Base-by-base conservation (phyloP, 2,329 filamentous ascomycete genomes). In the Sporothrix phasma region DNA sequence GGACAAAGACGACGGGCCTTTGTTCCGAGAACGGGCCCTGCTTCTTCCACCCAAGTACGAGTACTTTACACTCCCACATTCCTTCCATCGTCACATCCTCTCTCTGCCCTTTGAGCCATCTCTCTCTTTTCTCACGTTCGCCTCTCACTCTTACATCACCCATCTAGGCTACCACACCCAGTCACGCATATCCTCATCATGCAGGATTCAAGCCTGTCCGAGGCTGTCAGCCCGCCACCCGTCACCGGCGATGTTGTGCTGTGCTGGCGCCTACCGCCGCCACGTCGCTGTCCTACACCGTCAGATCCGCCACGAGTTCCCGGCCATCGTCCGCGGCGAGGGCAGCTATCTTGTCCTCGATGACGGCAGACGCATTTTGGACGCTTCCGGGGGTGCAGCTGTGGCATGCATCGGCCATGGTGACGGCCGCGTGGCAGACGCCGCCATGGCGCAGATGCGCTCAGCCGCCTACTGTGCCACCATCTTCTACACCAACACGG, bases 341-440 rank as follows among this genome's bases (percentile, higher is more conserved):
- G 77, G 78, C 2, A 75, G 74, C 64, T 73, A 75, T 64, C 69
- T 80, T 3, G 62, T 73, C 22, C 72, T 79, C 1, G 72, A 75
- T 24, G 74, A 78, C 66, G 78, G 78, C 15, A 73, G 71, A 6
- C 72, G 67, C 47, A 74, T 80, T 22, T 71, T 81, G 3, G 79
- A 81, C 65, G 78, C 76, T 10, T 77, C 75, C 7, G 75, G 77
- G 7, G 79, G 79, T 19, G 76, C 79, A 2, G 76, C 79, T 0
- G 79, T 81, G 34, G 74, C 77, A 7, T 79, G 77, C 67, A 69
- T 81, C 31, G 79, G 79, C 72, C 78, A 80, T 68, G 75, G 76
- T 6, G 71, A 80, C 61, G 61, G 69, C 22, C 72, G 75, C 62
- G 77, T 81, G 15, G 73, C 74, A 37, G 68, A 74, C 31, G 78